These are phyloP conservation scores for Helianthus tuberosus DNA, from an alignment of 129 eudicot species.

Conservation along the genomic window DNA sequence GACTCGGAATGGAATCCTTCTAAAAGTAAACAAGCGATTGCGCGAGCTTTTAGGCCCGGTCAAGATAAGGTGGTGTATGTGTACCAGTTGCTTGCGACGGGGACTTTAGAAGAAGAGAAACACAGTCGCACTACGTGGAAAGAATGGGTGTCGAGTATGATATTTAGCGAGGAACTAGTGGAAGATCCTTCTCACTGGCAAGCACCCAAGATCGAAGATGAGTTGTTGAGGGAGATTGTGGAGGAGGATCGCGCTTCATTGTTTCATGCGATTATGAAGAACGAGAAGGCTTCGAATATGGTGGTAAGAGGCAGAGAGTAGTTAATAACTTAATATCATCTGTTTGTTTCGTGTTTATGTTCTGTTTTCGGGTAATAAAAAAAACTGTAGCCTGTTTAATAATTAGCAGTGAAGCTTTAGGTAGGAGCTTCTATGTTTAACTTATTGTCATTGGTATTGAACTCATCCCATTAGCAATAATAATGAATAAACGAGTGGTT, in stretches of 20 bases:
- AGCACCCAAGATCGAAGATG: constrained; percentile 94
- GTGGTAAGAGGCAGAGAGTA: constrained; percentile 58
- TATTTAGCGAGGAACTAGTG: constrained; percentile 87
- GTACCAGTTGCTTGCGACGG: constrained; percentile 79
- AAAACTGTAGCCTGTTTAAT: not conserved
- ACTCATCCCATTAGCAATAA: constrained; percentile 9
- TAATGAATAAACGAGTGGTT: constrained; percentile 4
- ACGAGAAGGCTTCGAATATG: constrained; percentile 88
- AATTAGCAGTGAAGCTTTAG: not conserved
- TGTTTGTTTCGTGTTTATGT: not conserved
- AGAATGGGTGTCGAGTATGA: constrained; percentile 98
- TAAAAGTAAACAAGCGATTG: constrained; percentile 96
- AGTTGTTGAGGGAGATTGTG: constrained; percentile 82
- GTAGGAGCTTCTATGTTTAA: constrained; percentile 23
- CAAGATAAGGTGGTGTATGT: constrained; percentile 94
- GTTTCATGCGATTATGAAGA: constrained; percentile 93
- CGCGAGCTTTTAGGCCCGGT: constrained; percentile 92
- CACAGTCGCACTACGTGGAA: constrained; percentile 94
- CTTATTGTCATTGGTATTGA: constrained; percentile 21
- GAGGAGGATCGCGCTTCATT: constrained; percentile 91
- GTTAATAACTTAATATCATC: not conserved
- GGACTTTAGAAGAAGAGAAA: constrained; percentile 94
- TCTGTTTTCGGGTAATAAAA: constrained; percentile 19
- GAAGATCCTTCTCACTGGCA: constrained; percentile 99
- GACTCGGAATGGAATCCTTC: constrained; percentile 99